Base-by-base conservation (phyloP, 148 eudicot genomes). In the Silene conica region DNA sequence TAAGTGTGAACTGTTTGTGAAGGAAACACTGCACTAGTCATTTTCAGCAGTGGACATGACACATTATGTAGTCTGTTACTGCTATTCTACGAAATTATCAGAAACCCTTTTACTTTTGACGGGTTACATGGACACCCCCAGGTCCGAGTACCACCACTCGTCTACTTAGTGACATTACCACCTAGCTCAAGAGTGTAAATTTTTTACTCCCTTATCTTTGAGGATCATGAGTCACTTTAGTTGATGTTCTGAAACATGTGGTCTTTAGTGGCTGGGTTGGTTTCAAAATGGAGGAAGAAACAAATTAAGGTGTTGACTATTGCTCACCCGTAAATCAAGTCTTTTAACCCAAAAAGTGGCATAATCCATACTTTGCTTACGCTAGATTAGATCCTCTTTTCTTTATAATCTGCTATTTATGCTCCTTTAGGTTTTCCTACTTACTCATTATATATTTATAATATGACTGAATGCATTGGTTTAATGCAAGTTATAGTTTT, bases 181-280 rank as follows among this genome's bases (percentile, higher is more conserved):
- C n/a, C 28, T 50, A 41, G 28, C 28, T 26, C 28, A 26, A 26
- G 28, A 26, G 28, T 26, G 28, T 26, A 26, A 26, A 26, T 26
- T 26, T 26, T 26, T 2, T 26, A 26, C 28, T 26, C 28, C 28
- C 28, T 26, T 26, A 26, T 26, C 28, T 26, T 26, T 26, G 28
- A 26, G 2, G 28, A 26, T 26, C 28, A 26, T 26, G 28, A 26
- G 28, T 26, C 28, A 26, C 55, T 69, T 65, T 64, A 9, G 50
- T 64, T 28, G 56, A 23, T 20, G 5, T 38, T 57, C 45, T 21
- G 63, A 59, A 66, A 71, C 66, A 78, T 65, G 56, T 43, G 63
- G n/a, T 10, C 26, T 48, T 71, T 71, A 71, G 76, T 71, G 82
- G 73, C 56, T 67, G 80, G 61, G 68, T 28, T 67, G 80, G 58